A percentile compares a stretch with the other conserved stretches of the same genome.
phyloP scores from a whole-genome alignment of 2,329 filamentous ascomycete genomes.

The Xylariaceae sp. region DNA sequence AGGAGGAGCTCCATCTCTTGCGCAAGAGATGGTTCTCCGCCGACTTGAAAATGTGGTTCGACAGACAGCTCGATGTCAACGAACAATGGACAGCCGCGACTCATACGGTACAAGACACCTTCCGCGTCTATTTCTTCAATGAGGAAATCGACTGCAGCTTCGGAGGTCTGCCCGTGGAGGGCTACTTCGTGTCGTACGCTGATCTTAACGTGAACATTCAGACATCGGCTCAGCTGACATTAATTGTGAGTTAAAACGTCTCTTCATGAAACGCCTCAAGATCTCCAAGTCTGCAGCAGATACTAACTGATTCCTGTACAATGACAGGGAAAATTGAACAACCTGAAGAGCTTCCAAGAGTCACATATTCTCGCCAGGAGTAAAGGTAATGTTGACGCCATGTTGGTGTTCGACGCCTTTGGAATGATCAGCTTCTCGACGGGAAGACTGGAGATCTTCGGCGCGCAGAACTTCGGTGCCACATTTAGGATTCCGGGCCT shows the following conservation, averaged over 20 bases:
- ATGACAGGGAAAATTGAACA: slow-evolving; percentile 18
- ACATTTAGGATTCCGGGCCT: slow-evolving; percentile 19
- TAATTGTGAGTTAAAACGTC: slow-evolving; percentile 17
- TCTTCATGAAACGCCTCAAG: no score
- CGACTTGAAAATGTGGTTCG: slow-evolving; percentile 16
- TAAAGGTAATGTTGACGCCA: slow-evolving; percentile 21
- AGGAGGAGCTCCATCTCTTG: slow-evolving; percentile 18
- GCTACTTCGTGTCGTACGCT: slow-evolving; percentile 17
- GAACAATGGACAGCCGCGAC: slow-evolving; percentile 11
- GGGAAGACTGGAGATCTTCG: slow-evolving; percentile 17
- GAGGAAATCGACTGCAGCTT: not conserved
- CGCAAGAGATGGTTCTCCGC: slow-evolving; percentile 17
- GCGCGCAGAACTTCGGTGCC: slow-evolving; percentile 8
- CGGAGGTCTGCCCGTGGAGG: slow-evolving; percentile 11
- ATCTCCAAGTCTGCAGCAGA: no score
- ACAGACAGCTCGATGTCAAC: slow-evolving; percentile 19
- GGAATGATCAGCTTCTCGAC: slow-evolving; percentile 19
- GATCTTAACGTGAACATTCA: slow-evolving; percentile 20
- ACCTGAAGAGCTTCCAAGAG: slow-evolving; percentile 19
- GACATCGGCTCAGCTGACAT: slow-evolving; percentile 22
- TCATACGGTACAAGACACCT: slow-evolving; percentile 17
- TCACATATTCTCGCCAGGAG: slow-evolving; percentile 21
- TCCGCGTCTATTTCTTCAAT: slow-evolving; percentile 19
- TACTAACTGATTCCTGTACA: not conserved
- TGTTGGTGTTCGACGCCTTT: slow-evolving; percentile 23